Base-by-base conservation (phyloP, 78 protist species). In the Dictyostelium intermedium region DNA sequence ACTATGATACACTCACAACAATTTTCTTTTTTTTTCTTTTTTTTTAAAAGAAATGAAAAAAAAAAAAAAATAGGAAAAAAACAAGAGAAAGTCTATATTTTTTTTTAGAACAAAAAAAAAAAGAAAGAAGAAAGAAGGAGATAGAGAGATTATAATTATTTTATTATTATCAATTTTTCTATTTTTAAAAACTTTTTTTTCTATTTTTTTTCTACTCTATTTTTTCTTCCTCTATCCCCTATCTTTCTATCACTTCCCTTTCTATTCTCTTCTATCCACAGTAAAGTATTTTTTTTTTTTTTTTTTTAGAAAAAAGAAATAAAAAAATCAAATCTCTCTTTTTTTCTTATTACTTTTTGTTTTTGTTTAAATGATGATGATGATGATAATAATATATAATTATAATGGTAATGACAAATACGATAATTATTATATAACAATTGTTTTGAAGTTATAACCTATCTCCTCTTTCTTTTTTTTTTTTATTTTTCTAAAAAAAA, bases 121-220 rank as follows among this genome's bases (percentile, higher is more conserved):
- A 63, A 60, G 27, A 63, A 63, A 63, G 32, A 63, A 25, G 73
- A 63, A 63, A 63, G 32, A 70, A 30, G 77, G 77, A 70, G 77
- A 70, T 32, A 70, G 41, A 70, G 77, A 70, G 37, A 70, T 70
- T 70, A 70, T 70, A 70, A 70, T 70, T 30, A 30, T 70, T 70
- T 70, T 70, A 63, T 63, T 63, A 63, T 63, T 63, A 63, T 63
- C 32, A 63, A 63, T 63, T 63, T 63, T 63, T 50, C 61, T 50
- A 50, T 50, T 50, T 27, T 63, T n/a, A 27, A 61, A 61, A 63
- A n/a, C 32, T 25, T 70, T 70, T 70, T 69, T 69, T 70, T 70
- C 20, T 32, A n/a, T 70, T 32, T 30, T 70, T 70, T 32, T 11
- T 32, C 2, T 8, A 10, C 70, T 66, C 1, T 66, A 10, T 66